Evolutionary conservation across 2,329 filamentous ascomycete genomes (phyloP).

Genomic region (Fusarium domesticum): DNA sequence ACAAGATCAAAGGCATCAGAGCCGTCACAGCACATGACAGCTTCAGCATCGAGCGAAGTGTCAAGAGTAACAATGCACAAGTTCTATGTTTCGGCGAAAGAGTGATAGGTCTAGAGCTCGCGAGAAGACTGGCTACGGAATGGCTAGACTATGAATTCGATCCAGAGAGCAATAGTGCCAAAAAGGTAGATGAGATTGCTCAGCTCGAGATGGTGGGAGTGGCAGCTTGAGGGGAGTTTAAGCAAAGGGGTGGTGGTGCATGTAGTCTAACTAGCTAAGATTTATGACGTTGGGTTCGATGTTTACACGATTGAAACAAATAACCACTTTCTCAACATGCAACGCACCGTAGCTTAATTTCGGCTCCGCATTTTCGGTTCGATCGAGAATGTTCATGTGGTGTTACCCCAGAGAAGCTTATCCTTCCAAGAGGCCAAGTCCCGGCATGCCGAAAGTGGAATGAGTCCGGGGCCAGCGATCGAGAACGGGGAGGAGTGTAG

Average conservation of each 20-base stretch:
- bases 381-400: no score
- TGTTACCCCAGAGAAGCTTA: background rate
- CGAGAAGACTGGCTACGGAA: constrained; percentile 71
- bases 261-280: no score
- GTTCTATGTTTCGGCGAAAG: constrained; percentile 84
- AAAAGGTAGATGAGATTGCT: constrained; percentile 44
- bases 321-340: no score
- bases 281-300: no score
- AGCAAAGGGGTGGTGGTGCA: no score
- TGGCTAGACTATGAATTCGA: constrained; percentile 86
- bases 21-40: constrained; percentile 89
- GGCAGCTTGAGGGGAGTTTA: no score
- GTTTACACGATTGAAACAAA: no score
- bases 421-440: background rate
- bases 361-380: no score
- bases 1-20: constrained; percentile 79
- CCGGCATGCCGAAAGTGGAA: background rate
- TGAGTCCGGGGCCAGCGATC: background rate
- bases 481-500: no score
- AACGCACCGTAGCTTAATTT: no score
- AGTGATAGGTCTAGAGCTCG: constrained; percentile 77
- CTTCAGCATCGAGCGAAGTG: constrained; percentile 76
- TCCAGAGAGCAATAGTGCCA: constrained; percentile 45
- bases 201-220: constrained; percentile 32
- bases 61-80: constrained; percentile 83